Evolutionary conservation across 345 rosid species (phyloP).

Genomic region (Citrus hindsii): DNA sequence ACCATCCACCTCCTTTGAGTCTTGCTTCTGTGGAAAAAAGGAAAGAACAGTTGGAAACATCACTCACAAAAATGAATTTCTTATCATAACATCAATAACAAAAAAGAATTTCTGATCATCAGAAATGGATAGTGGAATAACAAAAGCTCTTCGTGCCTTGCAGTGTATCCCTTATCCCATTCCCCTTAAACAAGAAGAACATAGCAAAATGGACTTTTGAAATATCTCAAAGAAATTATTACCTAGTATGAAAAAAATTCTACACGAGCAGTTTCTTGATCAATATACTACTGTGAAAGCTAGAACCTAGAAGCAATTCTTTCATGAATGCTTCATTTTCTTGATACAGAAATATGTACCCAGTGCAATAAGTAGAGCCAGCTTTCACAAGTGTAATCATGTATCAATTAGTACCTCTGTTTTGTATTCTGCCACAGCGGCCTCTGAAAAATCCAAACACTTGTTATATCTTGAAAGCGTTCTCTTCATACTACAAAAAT

Average conservation of each 20-base stretch:
- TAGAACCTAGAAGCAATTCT: background rate
- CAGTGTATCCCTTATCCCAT: background rate
- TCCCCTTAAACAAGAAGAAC: background rate
- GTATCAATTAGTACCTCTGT: constrained; percentile 44
- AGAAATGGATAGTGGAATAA: background rate
- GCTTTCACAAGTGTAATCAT: background rate
- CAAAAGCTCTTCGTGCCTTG: background rate
- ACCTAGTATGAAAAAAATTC: background rate
- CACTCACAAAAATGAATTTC: background rate
- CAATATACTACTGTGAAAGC: background rate
- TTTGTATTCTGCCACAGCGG: constrained; percentile 37
- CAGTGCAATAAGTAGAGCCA: background rate
- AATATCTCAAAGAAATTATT: background rate
- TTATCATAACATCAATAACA: background rate
- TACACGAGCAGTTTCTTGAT: background rate
- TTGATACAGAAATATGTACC: background rate
- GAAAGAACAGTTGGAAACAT: background rate
- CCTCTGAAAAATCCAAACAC: constrained; percentile 45
- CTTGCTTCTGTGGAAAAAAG: constrained; percentile 42
- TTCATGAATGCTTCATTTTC: background rate
- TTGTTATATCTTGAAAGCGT: constrained; percentile 69
- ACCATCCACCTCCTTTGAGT: constrained; percentile 42
- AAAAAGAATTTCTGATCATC: background rate
- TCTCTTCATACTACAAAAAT: constrained; percentile 61
- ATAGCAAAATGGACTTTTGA: background rate